Evolutionary conservation across 805 yeast genomes (phyloP), one percentile per base, ranked within the genome.

Genomic region (Yamadazyma sp.): DNA sequence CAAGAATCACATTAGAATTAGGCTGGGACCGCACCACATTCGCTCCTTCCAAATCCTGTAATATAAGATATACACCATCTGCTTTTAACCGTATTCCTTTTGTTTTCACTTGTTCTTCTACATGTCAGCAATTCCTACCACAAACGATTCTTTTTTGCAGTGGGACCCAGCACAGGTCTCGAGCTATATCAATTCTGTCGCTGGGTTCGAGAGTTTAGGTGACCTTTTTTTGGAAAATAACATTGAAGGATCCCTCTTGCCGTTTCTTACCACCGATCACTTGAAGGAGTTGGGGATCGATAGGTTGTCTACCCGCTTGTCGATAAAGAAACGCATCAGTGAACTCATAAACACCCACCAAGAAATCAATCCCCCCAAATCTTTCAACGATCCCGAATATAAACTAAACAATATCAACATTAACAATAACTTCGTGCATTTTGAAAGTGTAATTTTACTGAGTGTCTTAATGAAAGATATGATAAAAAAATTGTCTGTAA

Each of bases 201-300:
- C 55, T 12, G 56, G 55, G 8, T 56, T 47, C 15, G 59, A 54
- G 14, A 41, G 36, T 27, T 35, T 60, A 12, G 61, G 61, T 14
- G 24, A 50, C 10, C 41, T 41, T 7, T 80, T 82, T 52, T 60
- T 69, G 17, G 70, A 67, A 3, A 76, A 86, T 58, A 80, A 80
- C 48, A 76, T 86, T 35, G 78, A 82, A 3, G 96, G 96, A 1
- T 76, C 83, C 20, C 70, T 84, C 3, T 62, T 91, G 35, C 79
- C 86, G 2, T 80, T 77, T 44, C 64, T 90, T 34, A 77, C 78
- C 21, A 76, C 84, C 9, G 77, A 74, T 6, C 93, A 88, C 53
- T 73, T 90, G 29, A 67, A 70, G 43, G 96, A 89, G 37, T 62
- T 91, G 52, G 95, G 90, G 2, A 71, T 84, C 1, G 39, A 44